phyloP scores from a whole-genome alignment of 2,329 filamentous ascomycete species.

The Periconia macrospinosa region DNA sequence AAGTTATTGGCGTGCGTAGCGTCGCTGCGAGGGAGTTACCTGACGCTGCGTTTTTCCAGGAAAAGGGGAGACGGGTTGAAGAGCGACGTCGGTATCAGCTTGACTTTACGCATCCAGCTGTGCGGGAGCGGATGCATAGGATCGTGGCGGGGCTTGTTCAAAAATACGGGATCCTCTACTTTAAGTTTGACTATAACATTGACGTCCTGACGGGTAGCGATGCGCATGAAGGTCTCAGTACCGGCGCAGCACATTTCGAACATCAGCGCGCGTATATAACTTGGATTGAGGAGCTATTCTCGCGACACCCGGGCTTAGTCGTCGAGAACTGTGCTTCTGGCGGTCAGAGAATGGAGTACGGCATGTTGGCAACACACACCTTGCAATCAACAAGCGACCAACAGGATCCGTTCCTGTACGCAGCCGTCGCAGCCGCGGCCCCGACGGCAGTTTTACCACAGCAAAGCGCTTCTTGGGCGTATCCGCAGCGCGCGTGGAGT shows the following conservation, averaged over 20 bases:
- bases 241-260: conserved; percentile 1
- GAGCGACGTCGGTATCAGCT: conserved; percentile 5
- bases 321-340: conserved; percentile 7
- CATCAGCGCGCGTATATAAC: conserved; percentile 5
- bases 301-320: conserved; percentile 1
- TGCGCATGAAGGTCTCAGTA: not conserved
- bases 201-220: conserved; percentile 3
- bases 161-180: conserved; percentile 1
- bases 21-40: not conserved
- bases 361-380: not conserved
- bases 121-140: not conserved
- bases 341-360: conserved; percentile 7
- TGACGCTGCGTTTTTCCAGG: conserved; percentile 4
- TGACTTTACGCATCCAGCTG: conserved; percentile 5
- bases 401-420: conserved; percentile 3
- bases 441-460: conserved; percentile 3
- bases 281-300: not conserved
- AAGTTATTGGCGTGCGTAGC: conserved; percentile 2
- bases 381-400: conserved; percentile 7
- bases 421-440: conserved; percentile 1
- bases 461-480: conserved; percentile 5
- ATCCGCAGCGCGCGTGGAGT: conserved; percentile 7
- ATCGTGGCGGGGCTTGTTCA: not conserved
- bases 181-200: conserved; percentile 9
- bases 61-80: not conserved